Evolutionary conservation across 352 stramenopile species (phyloP).

Genomic region (Globisporangium okanoganense): DNA sequence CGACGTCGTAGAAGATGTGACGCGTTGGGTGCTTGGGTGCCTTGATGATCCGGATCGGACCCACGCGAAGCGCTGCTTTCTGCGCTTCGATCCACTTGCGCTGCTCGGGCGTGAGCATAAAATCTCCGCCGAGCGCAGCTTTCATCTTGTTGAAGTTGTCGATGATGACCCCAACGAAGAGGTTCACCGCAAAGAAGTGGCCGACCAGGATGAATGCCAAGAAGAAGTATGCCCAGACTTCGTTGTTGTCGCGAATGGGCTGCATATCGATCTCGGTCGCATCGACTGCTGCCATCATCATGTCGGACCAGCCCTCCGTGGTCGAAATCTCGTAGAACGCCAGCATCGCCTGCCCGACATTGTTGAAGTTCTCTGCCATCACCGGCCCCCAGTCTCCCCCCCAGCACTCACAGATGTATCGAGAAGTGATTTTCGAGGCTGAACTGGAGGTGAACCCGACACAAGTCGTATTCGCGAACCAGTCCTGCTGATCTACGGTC

Average conservation of each 20-base stretch:
- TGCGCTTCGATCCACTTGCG: conserved; percentile 88
- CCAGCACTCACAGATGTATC: conserved; percentile 71
- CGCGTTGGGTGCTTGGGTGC: conserved; percentile 50
- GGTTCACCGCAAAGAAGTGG: conserved; percentile 93
- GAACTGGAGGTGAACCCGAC: conserved; percentile 22
- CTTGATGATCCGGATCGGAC: conserved; percentile 54
- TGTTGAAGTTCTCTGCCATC: conserved; percentile 83
- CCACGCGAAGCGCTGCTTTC: conserved; percentile 56
- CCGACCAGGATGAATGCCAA: conserved; percentile 90
- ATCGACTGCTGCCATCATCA: conserved; percentile 92
- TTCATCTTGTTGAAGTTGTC: conserved; percentile 95
- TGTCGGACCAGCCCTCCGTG: conserved; percentile 89
- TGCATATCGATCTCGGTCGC: conserved; percentile 89
- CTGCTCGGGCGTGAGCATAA: conserved; percentile 86
- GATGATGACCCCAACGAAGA: conserved; percentile 94
- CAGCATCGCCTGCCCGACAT: conserved; percentile 73
- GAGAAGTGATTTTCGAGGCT: conserved; percentile 40
- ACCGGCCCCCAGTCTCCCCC: conserved; percentile 39
- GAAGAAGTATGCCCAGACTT: conserved; percentile 84
- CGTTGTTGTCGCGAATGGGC: conserved; percentile 82
- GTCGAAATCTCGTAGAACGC: conserved; percentile 93
- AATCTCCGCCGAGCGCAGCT: conserved; percentile 57
- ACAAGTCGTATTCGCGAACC: conserved; percentile 53
- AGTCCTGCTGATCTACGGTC: conserved; percentile 28
- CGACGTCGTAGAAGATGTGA: conserved; percentile 57